Evolutionary conservation across 495 filamentous ascomycete genomes (phyloP), one percentile per base, ranked within the genome.

Genomic region (Talaromyces nanjingensis): DNA sequence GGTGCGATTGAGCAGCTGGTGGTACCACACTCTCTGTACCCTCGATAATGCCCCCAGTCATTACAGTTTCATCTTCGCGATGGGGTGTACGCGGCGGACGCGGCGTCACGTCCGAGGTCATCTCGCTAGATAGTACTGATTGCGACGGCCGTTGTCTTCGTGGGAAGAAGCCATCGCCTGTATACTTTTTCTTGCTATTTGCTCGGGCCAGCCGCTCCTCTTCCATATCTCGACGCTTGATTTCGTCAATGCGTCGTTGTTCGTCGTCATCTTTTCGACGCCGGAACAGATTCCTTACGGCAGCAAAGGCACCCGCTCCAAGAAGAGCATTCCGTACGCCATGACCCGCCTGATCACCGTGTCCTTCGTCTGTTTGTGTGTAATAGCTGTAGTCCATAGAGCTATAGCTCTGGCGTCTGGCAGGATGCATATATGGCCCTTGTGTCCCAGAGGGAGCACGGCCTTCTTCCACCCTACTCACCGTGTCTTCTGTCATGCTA

Each of bases 201-300:
- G 73, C 74, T 69, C 84, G 76, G 52, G 78, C 76, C 11, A 86
- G 69, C 8, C 83, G 79, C 63, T 89, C 86, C 39, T 90, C 84
- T 39, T 89, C 79, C n/a, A 77, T 70, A 31, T 87, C 83, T 42
- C 73, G 78, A 49, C 74, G 74, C 49, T 79, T 83, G 22, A 90
- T 78, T 3, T 84, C 81, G 34, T 87, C 85, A 16, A 90, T 59
- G n/a, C 87, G 81, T 16, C 79, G 82, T 49, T 91, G 80, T 60
- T 91, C 87, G 67, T 84, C 86, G 55, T 81, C 77, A 16, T 84
- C 83, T 65, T 80, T 83, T 11, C 83, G 77, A 55, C 84, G 83
- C 39, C 81, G 86, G 68, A 88, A 86, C 67, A 86, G 79, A 70
- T 86, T 89, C 72, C 86, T 73, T 75, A 84, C 72, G 66, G 91